Evolutionary conservation across 495 filamentous ascomycete species (phyloP).

Genomic region (Pyronema omphalodes): DNA sequence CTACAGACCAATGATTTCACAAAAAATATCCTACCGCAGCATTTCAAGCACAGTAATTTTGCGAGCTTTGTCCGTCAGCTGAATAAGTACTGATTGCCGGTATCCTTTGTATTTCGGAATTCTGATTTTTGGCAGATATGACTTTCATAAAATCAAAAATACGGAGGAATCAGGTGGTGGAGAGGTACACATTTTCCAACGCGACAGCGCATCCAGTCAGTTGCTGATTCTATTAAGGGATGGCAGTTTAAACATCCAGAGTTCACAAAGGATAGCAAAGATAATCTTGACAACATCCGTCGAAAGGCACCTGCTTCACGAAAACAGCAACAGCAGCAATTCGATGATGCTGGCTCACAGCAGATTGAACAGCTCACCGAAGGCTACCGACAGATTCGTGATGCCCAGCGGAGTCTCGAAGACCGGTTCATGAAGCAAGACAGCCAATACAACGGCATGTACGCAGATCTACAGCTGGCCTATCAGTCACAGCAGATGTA

Average conservation of each 20-base stretch:
- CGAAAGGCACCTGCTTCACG: constrained; percentile 86
- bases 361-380: constrained; percentile 45
- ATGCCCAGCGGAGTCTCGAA: constrained; percentile 72
- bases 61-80: constrained; percentile 96
- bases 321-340: constrained; percentile 42
- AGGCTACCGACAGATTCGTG: constrained; percentile 35
- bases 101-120: constrained; percentile 1
- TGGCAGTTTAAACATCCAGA: constrained; percentile 99
- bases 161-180: constrained; percentile 85
- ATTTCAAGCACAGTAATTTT: constrained; percentile 99
- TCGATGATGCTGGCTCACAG: constrained; percentile 64
- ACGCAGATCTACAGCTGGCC: neutral
- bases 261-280: constrained; percentile 88
- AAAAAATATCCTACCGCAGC: constrained; percentile 88
- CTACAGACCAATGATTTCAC: constrained; percentile 91
- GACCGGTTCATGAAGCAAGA: constrained; percentile 31
- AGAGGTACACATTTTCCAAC: constrained; percentile 42
- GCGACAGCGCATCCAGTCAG: constrained; percentile 9
- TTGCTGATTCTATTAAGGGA: constrained; percentile 27
- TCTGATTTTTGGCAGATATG: constrained; percentile 25
- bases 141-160: constrained; percentile 97
- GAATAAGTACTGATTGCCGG: constrained; percentile 55
- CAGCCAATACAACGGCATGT: neutral
- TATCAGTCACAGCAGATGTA: neutral
- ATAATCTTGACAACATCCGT: constrained; percentile 89